Evolutionary conservation across 2,329 filamentous ascomycete genomes (phyloP), one percentile per base, ranked within the genome.

Genomic region (Trichoderma hamatum): DNA sequence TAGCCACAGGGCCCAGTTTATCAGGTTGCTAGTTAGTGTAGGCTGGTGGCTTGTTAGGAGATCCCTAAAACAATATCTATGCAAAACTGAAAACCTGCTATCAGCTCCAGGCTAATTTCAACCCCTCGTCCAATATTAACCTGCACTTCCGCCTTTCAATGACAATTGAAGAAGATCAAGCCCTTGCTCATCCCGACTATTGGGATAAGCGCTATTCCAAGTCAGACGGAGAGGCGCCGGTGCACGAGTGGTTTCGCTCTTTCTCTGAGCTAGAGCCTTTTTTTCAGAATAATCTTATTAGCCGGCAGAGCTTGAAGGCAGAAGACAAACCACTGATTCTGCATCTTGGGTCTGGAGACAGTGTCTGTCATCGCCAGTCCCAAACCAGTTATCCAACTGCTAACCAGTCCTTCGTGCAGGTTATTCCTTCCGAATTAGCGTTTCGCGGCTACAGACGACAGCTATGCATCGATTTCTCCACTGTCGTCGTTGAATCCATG

Each of bases 271-370:
- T 89, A 1, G 77, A 83, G 69, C 77, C 80, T 0, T 88, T 86
- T 70, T 80, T 88, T 52, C 70, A 76, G 28, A 75, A 72, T 16
- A 78, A 82, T 71, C 76, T 88, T 21, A 84, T 85, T 66, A 63
- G 75, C 7, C 39, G 30, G 1, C 67, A 71, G 1, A 69, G 73
- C 0, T 70, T 80, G 0, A 43, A 54, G 28, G 49, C 52, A 21
- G 71, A 76, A 0, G 73, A 76, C n/a, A 73, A 78, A 19, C 83
- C 83, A 0, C 70, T 75, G 13, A 82, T 89, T n/a, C 73, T 89
- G 16, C 86, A 89, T 75, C 77, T 89, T 5, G 86, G 86, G 0
- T 87, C 82, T 10, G 86, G 86, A 9, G 85, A 88, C 72, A 88
- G 86, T 75, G 86, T 87, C 13, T 43, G 67, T 59, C 7, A 14